Percentiles rank a stretch among this genome's conserved stretches.
Conservation (phyloP, 2,329 filamentous ascomycete species). For the Aspergillus arachidicola region DNA sequence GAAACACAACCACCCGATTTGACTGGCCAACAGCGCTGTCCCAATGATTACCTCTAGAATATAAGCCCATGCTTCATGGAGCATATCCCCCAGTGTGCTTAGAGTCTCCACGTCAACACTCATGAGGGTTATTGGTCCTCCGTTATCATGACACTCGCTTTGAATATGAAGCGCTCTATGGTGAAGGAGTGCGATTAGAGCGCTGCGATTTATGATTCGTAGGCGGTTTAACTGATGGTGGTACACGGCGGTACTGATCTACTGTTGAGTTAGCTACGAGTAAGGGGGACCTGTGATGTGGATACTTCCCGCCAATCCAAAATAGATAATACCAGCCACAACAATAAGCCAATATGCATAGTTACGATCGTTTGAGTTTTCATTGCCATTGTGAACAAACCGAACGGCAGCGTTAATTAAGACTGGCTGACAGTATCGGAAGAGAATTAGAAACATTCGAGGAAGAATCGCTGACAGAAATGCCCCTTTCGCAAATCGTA, state of each 20-base stretch:
- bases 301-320: neutral
- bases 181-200: neutral
- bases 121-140: neutral
- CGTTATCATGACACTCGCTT: neutral
- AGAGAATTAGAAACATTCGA: neutral
- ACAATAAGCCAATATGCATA: neutral
- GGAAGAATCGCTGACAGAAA: neutral
- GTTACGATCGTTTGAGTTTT: neutral
- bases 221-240: neutral
- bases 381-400: neutral
- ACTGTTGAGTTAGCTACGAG: neutral
- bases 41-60: neutral
- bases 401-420: neutral
- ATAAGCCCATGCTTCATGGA: constrained; percentile 6
- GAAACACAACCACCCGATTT: neutral
- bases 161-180: neutral
- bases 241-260: neutral
- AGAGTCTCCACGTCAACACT: neutral
- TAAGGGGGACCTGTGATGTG: neutral
- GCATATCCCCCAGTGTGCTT: neutral
- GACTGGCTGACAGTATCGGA: neutral
- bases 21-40: neutral
- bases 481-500: neutral
- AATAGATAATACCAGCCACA: neutral
- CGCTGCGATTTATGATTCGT: neutral